Base-by-base conservation (phyloP, 2,329 filamentous ascomycete species). In the Alternaria postmessia region DNA sequence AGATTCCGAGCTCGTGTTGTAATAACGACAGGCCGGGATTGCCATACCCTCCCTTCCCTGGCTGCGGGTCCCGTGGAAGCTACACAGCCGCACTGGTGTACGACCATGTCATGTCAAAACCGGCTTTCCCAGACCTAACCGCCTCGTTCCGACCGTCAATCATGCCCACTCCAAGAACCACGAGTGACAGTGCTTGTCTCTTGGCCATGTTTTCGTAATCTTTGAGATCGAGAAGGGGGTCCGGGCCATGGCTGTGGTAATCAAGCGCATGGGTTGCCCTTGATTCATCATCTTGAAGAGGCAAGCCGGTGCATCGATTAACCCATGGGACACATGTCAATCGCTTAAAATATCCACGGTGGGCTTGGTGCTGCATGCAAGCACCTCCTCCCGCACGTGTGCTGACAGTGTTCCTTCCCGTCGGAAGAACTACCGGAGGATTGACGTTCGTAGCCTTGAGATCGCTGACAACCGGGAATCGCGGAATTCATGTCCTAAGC, bases 361-460 rank as follows among this genome's bases (percentile, higher is more conserved):
- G 24, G 46, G 24, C 47, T 54, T 30, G 49, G 44, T 42, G 32
- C 53, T 18, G 48, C 34, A 22, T 32, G 30, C 28, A 47, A 38
- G 55, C 47, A 48, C 48, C 42, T 43, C 20, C 46, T 46, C 41
- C 42, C 55, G 42, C 54, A 57, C 58, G 54, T 61, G 58, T 49
- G 43, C 47, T 57, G 48, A 49, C 47, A 41, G 41, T 49, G 42
- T 47, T 53, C 58, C 47, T 52, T 59, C 44, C 49, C 48, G 47
- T 47, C 58, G 54, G 54, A 61, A 51, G 43, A 51, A 57, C 58
- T 57, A 48, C 58, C 54, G 58, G 58, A 26, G 54, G 42, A 53
- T 61, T 57, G 36, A 53, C 54, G 34, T 52, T 49, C 36, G 38
- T 52, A 53, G 48, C 34, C 41, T 16, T 43, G 41, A 28, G 57